Evolutionary conservation across 805 yeast species (phyloP).

Genomic region (Yamadazyma nakazawae): DNA sequence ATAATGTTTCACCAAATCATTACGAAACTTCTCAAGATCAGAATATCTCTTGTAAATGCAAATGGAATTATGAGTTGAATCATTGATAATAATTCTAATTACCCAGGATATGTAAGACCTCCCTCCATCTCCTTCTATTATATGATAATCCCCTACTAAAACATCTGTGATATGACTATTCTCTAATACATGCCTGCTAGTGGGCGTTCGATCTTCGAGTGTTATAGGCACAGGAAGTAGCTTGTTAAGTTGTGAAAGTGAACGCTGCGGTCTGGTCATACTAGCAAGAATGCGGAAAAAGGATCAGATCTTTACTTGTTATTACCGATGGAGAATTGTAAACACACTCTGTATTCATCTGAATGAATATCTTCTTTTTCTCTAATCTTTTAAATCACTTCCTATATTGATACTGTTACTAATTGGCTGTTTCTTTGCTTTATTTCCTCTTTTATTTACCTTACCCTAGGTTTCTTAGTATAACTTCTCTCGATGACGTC

Average conservation of each 20-base stretch:
- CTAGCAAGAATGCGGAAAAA: neutral
- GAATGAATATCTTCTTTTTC: too few species aligned
- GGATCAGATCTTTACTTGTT: neutral
- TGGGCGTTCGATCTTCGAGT: slow-evolving; percentile 20
- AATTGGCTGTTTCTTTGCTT: neutral
- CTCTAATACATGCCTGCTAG: slow-evolving; percentile 15
- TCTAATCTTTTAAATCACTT: too few species aligned
- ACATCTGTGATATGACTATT: slow-evolving; percentile 39
- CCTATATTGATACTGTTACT: neutral
- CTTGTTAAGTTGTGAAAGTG: slow-evolving; percentile 24
- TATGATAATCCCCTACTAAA: slow-evolving; percentile 38
- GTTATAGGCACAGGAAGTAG: slow-evolving; percentile 39
- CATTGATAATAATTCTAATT: slow-evolving; percentile 34
- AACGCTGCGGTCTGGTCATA: slow-evolving; percentile 14
- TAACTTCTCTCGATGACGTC: neutral
- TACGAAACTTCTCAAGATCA: slow-evolving; percentile 54
- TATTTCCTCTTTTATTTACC: too few species aligned
- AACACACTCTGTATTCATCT: too few species aligned
- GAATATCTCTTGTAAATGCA: slow-evolving; percentile 58
- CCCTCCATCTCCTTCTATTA: slow-evolving; percentile 37
- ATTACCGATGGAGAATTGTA: neutral
- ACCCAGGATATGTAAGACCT: slow-evolving; percentile 39
- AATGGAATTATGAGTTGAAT: slow-evolving; percentile 39
- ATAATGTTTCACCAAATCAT: slow-evolving; percentile 41
- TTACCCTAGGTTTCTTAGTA: too few species aligned